phyloP scores from a whole-genome alignment of 345 rosid genomes.

The Salix suchowensis region DNA sequence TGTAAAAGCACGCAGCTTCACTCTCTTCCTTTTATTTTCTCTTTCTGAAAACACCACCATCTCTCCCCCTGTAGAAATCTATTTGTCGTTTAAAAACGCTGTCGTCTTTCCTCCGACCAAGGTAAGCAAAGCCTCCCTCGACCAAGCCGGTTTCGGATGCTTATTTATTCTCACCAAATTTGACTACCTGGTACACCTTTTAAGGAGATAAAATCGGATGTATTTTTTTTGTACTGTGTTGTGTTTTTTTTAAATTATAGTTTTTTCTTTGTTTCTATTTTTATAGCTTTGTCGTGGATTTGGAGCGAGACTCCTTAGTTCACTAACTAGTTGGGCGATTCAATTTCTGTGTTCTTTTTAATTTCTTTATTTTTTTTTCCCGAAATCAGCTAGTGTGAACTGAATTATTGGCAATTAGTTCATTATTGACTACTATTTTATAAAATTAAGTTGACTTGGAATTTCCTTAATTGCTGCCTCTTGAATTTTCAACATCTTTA shows the following conservation, averaged over 20 bases:
- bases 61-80: constrained; percentile 4
- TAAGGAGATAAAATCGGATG: constrained; percentile 49
- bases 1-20: constrained; percentile 12
- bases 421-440: constrained; percentile 7
- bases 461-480: neutral
- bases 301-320: constrained; percentile 29
- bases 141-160: constrained; percentile 10
- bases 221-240: neutral
- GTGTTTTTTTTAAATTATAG: constrained; percentile 19
- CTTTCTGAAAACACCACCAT: constrained; percentile 1
- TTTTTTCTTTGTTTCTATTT: constrained; percentile 19
- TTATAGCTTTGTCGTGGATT: constrained; percentile 24
- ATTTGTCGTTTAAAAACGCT: constrained; percentile 6
- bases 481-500: neutral
- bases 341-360: constrained; percentile 22
- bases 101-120: constrained; percentile 9
- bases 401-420: neutral
- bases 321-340: constrained; percentile 35
- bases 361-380: neutral
- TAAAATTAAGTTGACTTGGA: constrained; percentile 3
- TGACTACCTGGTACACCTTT: constrained; percentile 20
- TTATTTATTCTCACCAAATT: constrained; percentile 7
- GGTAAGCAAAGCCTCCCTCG: constrained; percentile 9
- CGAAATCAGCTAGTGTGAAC: constrained; percentile 4
- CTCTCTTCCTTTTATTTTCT: constrained; percentile 1